A percentile compares a stretch with the other conserved stretches of the same genome.
phyloP scores from a whole-genome alignment of 768 basidiomycete genomes.

The Strobilomyces confusus region DNA sequence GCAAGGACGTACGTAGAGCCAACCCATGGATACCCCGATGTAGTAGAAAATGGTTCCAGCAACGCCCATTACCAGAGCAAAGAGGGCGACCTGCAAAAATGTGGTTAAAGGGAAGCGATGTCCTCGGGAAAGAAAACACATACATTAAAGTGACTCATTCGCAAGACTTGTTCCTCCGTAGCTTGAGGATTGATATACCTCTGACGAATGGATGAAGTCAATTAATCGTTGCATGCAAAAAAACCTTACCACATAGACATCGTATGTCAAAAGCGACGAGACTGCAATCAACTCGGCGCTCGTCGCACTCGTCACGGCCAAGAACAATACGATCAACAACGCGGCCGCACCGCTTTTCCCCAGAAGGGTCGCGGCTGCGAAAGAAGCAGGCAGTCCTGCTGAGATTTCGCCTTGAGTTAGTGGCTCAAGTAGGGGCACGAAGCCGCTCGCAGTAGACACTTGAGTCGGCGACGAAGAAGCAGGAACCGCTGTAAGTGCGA shows the following conservation, averaged over 20 bases:
- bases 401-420: constrained; percentile 65
- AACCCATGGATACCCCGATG: constrained; percentile 90
- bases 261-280: constrained; percentile 78
- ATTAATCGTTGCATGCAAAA: neutral
- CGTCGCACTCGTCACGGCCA: constrained; percentile 83
- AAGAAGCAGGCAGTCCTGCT: constrained; percentile 83
- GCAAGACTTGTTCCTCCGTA: constrained; percentile 66
- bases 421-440: constrained; percentile 37
- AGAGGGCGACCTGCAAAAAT: constrained; percentile 51
- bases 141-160: constrained; percentile 65
- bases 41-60: constrained; percentile 84
- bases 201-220: constrained; percentile 26
- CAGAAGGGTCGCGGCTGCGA: constrained; percentile 78
- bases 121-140: constrained; percentile 8
- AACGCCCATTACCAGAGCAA: constrained; percentile 77
- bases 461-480: constrained; percentile 23
- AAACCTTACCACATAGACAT: constrained; percentile 65
- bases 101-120: neutral
- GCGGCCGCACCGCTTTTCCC: constrained; percentile 78
- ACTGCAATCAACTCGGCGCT: constrained; percentile 92
- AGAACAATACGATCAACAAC: constrained; percentile 76
- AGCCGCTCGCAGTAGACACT: constrained; percentile 48
- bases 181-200: constrained; percentile 80
- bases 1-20: constrained; percentile 69
- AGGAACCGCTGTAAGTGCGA: constrained; percentile 60